Evolutionary conservation across 306 rosid species (phyloP).

Genomic region (Sophora flavescens): DNA sequence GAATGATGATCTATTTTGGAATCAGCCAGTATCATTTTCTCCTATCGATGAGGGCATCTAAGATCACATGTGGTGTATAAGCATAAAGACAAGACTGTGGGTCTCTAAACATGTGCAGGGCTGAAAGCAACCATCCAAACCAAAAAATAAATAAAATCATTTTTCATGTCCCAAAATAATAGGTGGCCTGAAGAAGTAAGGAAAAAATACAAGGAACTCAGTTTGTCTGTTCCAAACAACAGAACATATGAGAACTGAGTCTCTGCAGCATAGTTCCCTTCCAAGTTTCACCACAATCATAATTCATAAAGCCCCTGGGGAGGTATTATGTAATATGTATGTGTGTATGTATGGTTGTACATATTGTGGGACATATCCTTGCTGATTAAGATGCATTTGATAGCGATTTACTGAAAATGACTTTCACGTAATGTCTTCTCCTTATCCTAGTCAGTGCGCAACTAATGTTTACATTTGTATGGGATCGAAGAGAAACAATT

Average conservation of each 20-base stretch:
- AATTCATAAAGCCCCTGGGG: background rate
- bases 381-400: background rate
- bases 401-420: background rate
- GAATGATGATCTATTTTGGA: constrained; percentile 33
- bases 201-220: background rate
- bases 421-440: background rate
- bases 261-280: background rate
- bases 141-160: background rate
- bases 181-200: background rate
- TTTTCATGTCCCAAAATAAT: background rate
- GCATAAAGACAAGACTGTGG: constrained; percentile 43
- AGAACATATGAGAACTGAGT: background rate
- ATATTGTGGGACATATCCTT: background rate
- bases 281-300: constrained; percentile 8
- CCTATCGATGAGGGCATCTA: constrained; percentile 29
- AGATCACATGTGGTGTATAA: constrained; percentile 49
- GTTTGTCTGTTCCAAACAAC: constrained; percentile 30
- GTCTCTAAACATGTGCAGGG: constrained; percentile 51
- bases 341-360: background rate
- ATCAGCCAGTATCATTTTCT: constrained; percentile 27
- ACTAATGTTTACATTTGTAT: too few species aligned
- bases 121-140: background rate
- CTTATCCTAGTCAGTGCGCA: background rate
- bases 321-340: constrained; percentile 7
- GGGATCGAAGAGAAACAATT: too few species aligned